Conservation (phyloP, 140 eudicot genomes). For the Ambrosia hybrid region DNA sequence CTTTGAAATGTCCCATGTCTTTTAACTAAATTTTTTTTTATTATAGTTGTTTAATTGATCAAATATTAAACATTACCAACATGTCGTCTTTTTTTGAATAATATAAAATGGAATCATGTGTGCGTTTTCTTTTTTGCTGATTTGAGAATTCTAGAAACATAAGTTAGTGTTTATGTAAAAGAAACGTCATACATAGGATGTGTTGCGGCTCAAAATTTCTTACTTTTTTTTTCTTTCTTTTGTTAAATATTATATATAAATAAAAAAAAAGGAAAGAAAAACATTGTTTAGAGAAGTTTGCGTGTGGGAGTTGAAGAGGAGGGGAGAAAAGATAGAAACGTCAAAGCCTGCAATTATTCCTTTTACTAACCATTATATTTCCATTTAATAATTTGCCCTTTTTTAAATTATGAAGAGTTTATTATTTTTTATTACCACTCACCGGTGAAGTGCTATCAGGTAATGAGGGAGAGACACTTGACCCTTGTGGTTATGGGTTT, state of each 20-base stretch:
- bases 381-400: not conserved
- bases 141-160: slow-evolving; percentile 22
- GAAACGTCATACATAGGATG: slow-evolving; percentile 29
- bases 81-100: not conserved
- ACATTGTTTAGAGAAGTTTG: slow-evolving; percentile 22
- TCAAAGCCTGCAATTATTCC: slow-evolving; percentile 34
- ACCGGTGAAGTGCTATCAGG: no score
- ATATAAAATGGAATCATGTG: slow-evolving; percentile 19
- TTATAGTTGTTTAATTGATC: not conserved
- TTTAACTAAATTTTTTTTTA: slow-evolving; percentile 1
- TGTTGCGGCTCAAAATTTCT: slow-evolving; percentile 33
- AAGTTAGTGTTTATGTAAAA: slow-evolving; percentile 32
- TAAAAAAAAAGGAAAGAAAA: not conserved
- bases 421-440: no score
- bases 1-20: not conserved
- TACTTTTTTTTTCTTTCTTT: slow-evolving; percentile 6
- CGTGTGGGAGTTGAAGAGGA: slow-evolving; percentile 36
- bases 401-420: no score
- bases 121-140: not conserved
- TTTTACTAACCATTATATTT: slow-evolving; percentile 23
- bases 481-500: no score
- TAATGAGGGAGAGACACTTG: no score
- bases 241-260: not conserved
- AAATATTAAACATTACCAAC: not conserved
- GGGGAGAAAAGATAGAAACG: slow-evolving; percentile 31